Evolutionary conservation across 1,139 yeast genomes (phyloP).

Genomic region (Yamadazyma trypodendri): DNA sequence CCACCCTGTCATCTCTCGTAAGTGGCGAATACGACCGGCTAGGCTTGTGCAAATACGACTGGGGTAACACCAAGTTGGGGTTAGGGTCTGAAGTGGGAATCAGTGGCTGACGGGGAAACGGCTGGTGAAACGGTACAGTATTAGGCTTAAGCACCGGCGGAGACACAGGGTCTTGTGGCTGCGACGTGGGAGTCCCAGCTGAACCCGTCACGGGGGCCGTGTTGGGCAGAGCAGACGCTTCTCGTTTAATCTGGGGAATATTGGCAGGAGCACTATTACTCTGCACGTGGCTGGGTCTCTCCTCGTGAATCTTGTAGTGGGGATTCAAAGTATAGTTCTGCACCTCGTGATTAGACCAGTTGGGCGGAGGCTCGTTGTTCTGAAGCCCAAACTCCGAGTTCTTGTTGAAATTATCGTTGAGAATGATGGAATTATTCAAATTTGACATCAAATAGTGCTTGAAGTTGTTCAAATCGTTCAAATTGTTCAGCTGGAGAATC

Average conservation of each 20-base stretch:
- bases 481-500: constrained; percentile 13
- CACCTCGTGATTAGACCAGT: constrained; percentile 4
- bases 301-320: constrained; percentile 8
- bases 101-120: constrained; percentile 6
- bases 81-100: constrained; percentile 10
- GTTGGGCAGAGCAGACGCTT: constrained; percentile 1
- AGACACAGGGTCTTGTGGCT: constrained; percentile 2
- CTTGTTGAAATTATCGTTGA: constrained; percentile 12
- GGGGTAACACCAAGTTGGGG: constrained; percentile 4
- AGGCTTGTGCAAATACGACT: constrained; percentile 7
- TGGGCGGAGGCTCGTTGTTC: constrained; percentile 1
- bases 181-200: neutral
- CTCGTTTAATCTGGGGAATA: constrained; percentile 10
- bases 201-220: neutral
- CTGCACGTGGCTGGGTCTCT: constrained; percentile 10
- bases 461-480: constrained; percentile 14
- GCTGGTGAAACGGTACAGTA: constrained; percentile 1
- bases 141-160: neutral
- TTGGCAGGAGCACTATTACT: constrained; percentile 12
- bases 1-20: constrained; percentile 15
- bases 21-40: constrained; percentile 16
- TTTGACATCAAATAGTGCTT: constrained; percentile 14
- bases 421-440: constrained; percentile 13
- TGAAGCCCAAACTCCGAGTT: neutral
- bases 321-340: constrained; percentile 12